Evolutionary conservation across 805 yeast species (phyloP), one percentile per base, ranked within the genome.

Genomic region (Saccharomycopsis capsularis): DNA sequence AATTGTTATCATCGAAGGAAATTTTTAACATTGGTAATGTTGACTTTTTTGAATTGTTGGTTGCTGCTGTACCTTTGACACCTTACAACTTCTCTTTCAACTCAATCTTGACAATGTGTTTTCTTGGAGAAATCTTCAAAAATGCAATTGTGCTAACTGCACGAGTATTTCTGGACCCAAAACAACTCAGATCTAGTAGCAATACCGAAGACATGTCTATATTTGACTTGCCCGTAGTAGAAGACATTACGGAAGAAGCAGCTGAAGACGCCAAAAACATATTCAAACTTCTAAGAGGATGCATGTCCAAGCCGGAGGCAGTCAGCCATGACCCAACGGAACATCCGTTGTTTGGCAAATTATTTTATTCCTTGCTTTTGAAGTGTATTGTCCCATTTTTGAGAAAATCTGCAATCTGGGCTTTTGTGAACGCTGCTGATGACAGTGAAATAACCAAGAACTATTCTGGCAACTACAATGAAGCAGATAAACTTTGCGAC

Each of bases 361-460:
- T 75, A 1, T 53, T 81, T 2, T 78, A 70, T 56, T 68, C 81
- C 0, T 69, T 83, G 76, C 41, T 81, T 19, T 60, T 73, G n/a
- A 79, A 76, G 56, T 63, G 80, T 1, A 61, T 73, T 6, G 75
- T 83, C 0, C 87, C 89, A 19, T 85, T 81, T 55, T 66, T 85
- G 47, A 69, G 95, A 54, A 74, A 78, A 56, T 68, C 78, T 15
- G 74, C 82, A 4, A 74, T 85, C 4, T 78, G 75, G 56, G 68
- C 79, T 0, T 70, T 64, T 59, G 75, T 78, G 23, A 63, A 68
- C 36, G 77, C 80, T 61, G 81, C 84, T 1, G 60, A 59, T 3
- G 55, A 61, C 13, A 55, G 56, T 21, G 60, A 59, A 4, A 46
- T 53, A 0, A 22, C 18, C 29, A 19, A 22, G 13, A 35, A 24